phyloP scores from a whole-genome alignment of 176 grass and related monocot genomes.

The sorghum (Sorghum bicolor) region DNA sequence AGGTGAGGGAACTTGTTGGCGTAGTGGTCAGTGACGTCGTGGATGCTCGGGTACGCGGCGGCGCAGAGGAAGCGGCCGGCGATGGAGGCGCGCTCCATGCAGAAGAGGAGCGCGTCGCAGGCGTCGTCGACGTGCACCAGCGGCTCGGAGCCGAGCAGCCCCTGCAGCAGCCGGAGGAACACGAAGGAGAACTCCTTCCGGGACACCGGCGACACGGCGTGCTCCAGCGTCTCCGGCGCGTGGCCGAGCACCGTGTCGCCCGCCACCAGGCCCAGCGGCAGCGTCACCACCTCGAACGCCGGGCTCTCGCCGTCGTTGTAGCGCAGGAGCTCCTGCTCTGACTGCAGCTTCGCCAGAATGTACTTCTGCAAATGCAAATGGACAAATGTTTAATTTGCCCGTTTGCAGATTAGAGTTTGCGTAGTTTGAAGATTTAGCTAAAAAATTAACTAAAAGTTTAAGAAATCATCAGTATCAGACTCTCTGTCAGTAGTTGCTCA shows the following conservation, averaged over 20 bases:
- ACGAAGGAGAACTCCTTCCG: not conserved
- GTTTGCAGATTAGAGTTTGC: too few relatives aligned
- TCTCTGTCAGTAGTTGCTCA: not conserved
- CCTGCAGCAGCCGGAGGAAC: constrained; percentile 29
- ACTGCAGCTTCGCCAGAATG: constrained; percentile 44
- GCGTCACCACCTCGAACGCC: constrained; percentile 56
- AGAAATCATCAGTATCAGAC: not conserved
- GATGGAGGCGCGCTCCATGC: constrained; percentile 37
- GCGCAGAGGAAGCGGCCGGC: constrained; percentile 52
- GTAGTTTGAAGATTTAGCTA: too few relatives aligned
- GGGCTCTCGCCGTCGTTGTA: constrained; percentile 37
- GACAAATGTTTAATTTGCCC: not conserved
- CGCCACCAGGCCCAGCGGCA: constrained; percentile 43
- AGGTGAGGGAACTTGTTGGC: constrained; percentile 31
- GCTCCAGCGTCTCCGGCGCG: constrained; percentile 15
- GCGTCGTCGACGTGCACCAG: constrained; percentile 63
- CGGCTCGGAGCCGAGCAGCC: constrained; percentile 41
- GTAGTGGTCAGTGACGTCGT: constrained; percentile 26
- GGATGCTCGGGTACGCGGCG: constrained; percentile 33
- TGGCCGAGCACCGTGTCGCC: constrained; percentile 41
- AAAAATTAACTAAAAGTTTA: not conserved
- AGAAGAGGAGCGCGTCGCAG: constrained; percentile 65
- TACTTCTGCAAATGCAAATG: constrained; percentile 42
- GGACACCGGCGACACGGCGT: constrained; percentile 26
- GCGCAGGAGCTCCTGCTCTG: constrained; percentile 48